Evolutionary conservation across 257 asterid genomes (phyloP).

Genomic region (Petunia axillaris): DNA sequence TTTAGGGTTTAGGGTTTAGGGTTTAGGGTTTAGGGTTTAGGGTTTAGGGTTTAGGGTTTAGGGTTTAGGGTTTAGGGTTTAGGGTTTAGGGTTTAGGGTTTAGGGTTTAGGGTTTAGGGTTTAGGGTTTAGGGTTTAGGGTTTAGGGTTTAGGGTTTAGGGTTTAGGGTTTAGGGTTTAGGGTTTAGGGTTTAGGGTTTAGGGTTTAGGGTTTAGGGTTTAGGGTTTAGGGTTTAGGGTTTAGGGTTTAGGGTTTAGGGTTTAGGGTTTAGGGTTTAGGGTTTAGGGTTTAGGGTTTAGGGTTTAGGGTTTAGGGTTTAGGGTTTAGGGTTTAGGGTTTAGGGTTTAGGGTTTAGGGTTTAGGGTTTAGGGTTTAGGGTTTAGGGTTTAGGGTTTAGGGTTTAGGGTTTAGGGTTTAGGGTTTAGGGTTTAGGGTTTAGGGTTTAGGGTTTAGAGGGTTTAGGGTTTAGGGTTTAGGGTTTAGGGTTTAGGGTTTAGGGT

Average conservation of each 20-base stretch:
- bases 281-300: background rate
- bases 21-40: slow-evolving; percentile 17
- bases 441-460: slow-evolving; percentile 2
- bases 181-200: slow-evolving; percentile 20
- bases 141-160: background rate
- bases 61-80: slow-evolving; percentile 14
- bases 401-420: background rate
- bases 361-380: background rate
- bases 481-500: background rate
- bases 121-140: slow-evolving; percentile 2
- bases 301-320: slow-evolving; percentile 4
- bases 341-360: slow-evolving; percentile 3
- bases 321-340: background rate
- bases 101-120: background rate
- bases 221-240: slow-evolving; percentile 22
- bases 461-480: background rate
- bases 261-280: slow-evolving; percentile 21
- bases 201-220: slow-evolving; percentile 22
- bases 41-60: background rate
- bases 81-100: background rate
- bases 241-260: slow-evolving; percentile 22
- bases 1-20: slow-evolving; percentile 26
- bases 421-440: slow-evolving; percentile 2
- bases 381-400: background rate
- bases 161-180: slow-evolving; percentile 20